These are phyloP conservation scores for Sarcodon aspratus DNA, from an alignment of 768 basidiomycete genomes.

Conservation along the genomic window DNA sequence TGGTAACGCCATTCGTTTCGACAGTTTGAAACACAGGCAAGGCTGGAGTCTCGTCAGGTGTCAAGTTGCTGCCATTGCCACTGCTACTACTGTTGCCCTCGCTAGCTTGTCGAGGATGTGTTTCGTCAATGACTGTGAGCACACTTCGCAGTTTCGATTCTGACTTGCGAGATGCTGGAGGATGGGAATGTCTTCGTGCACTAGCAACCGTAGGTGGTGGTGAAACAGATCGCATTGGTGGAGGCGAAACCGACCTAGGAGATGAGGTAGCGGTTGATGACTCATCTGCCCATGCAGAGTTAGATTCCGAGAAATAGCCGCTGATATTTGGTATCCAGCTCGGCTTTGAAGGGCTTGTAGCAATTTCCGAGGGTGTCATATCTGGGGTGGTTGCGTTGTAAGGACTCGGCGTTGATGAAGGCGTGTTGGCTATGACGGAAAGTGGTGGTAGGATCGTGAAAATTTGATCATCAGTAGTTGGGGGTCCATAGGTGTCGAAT, in stretches of 20 bases:
- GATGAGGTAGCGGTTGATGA: conserved; percentile 10
- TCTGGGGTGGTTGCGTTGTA: conserved; percentile 29
- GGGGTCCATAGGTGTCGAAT: conserved; percentile 85
- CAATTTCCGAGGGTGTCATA: conserved; percentile 12
- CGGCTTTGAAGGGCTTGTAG: neutral
- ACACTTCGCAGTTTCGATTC: conserved; percentile 62
- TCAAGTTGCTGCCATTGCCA: no score
- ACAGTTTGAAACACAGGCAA: no score
- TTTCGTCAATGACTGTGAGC: conserved; percentile 65
- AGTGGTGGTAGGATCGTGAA: conserved; percentile 88
- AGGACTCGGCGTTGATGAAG: conserved; percentile 54
- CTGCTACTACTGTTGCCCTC: conserved; percentile 2
- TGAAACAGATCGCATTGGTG: conserved; percentile 13
- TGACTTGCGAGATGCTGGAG: conserved; percentile 37
- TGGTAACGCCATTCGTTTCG: no score
- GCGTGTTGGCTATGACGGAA: conserved; percentile 55
- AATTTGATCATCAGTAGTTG: conserved; percentile 81
- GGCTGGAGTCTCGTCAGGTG: no score
- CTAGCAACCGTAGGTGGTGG: conserved; percentile 4
- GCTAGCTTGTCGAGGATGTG: conserved; percentile 21
- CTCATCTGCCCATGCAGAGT: conserved; percentile 19
- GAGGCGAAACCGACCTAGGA: conserved; percentile 37
- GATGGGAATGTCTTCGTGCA: conserved; percentile 42
- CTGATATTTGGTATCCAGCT: conserved; percentile 39
- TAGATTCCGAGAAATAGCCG: conserved; percentile 32